Conservation (phyloP, 495 filamentous ascomycete species). For the Podospora anserina region DNA sequence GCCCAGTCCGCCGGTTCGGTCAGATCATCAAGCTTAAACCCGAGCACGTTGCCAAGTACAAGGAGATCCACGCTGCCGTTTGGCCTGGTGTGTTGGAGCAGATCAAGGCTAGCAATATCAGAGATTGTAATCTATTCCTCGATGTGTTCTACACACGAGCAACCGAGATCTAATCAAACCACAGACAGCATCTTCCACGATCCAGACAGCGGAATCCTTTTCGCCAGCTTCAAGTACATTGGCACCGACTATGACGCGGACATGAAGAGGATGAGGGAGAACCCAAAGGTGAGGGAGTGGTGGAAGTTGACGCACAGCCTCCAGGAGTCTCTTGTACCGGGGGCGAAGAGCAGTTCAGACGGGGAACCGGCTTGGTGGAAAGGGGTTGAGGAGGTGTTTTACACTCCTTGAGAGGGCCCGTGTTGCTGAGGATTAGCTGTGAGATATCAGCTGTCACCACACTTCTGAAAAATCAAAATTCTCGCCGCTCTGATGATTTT, state of each 20-base stretch:
- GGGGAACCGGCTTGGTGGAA: conserved; percentile 69
- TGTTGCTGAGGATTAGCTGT: too few species aligned
- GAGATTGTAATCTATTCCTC: conserved; percentile 54
- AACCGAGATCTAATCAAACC: neutral
- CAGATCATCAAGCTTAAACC: conserved; percentile 72
- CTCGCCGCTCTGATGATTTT: too few species aligned
- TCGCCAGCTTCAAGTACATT: conserved; percentile 71
- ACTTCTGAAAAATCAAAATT: too few species aligned
- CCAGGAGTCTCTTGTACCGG: conserved; percentile 61
- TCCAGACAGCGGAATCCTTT: conserved; percentile 57
- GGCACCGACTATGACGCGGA: conserved; percentile 65
- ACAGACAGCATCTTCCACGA: conserved; percentile 72
- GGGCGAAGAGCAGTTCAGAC: conserved; percentile 59
- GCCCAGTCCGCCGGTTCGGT: conserved; percentile 44
- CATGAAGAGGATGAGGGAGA: conserved; percentile 67
- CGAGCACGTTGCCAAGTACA: conserved; percentile 61
- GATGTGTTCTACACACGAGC: neutral
- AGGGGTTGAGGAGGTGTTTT: conserved; percentile 68
- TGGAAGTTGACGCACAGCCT: conserved; percentile 74
- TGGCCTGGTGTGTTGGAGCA: conserved; percentile 73
- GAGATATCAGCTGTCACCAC: neutral
- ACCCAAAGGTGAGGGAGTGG: conserved; percentile 71
- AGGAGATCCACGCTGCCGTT: conserved; percentile 65
- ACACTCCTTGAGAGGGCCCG: conserved; percentile 41
- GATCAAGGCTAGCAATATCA: conserved; percentile 69